Base-by-base conservation (phyloP, 1,284 basidiomycete genomes). In the Wolfiporia cocos region DNA sequence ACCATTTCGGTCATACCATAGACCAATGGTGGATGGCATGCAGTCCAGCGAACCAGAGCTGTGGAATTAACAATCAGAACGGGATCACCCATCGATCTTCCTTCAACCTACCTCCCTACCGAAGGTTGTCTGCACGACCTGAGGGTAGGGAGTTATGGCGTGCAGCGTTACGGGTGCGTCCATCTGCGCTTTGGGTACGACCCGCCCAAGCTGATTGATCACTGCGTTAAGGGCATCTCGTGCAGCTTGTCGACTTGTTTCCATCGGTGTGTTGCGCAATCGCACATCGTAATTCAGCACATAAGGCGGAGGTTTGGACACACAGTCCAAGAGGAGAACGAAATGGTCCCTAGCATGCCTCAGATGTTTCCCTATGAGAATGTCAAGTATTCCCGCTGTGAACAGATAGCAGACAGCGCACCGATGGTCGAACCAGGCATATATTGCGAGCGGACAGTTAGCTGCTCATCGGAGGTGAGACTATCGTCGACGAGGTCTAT, bases 11-110 rank as follows among this genome's bases (percentile, higher is more conserved):
- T n/a, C 73, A 52, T 56, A 86, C 83, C 83, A 88, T 87, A 14
- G 84, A 86, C 84, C 84, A 89, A 58, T 88, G 86, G 61, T 89
- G 86, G 28, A 91, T 82, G 34, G 87, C 87, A 58, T 92, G 88
- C 21, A 92, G 62, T 19, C 71, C 76, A n/a, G 76, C 75, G 59
- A 92, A 92, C 89, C 89, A 92, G n/a, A 92, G 61, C 85, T 90
- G 36, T 22, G 30, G 11, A 29, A 17, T n/a, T 12, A 19, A 20
- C 30, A n/a, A n/a, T n/a, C n/a, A n/a, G n/a, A n/a, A n/a, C n/a
- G n/a, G n/a, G n/a, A n/a, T n/a, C n/a, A n/a, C n/a, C n/a, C n/a
- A n/a, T n/a, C n/a, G n/a, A n/a, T n/a, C n/a, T n/a, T n/a, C n/a
- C n/a, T n/a, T n/a, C n/a, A n/a, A n/a, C n/a, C 54, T 50, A 86